Evolutionary conservation across 345 rosid genomes (phyloP).

Genomic region (Lumnitzera racemosa): DNA sequence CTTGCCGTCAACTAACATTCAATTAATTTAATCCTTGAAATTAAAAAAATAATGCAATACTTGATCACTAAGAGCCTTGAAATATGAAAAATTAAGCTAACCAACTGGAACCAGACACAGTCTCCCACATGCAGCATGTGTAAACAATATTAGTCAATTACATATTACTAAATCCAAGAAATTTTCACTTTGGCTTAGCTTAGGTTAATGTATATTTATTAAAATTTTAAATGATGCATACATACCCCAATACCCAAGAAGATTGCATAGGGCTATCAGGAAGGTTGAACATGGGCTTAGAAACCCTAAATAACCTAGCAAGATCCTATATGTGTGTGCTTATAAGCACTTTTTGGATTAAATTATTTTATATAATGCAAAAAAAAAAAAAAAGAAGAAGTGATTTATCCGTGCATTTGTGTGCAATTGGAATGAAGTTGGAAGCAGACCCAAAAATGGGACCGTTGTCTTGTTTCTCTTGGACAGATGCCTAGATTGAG

Average conservation of each 20-base stretch:
- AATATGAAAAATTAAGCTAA: constrained; percentile 9
- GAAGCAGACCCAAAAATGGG: constrained; percentile 8
- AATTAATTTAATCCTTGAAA: constrained; percentile 8
- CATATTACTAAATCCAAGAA: constrained; percentile 18
- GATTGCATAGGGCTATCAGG: constrained; percentile 27
- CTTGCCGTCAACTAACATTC: constrained; percentile 18
- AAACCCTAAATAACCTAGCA: constrained; percentile 18
- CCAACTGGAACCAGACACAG: constrained; percentile 44
- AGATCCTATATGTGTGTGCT: constrained; percentile 36
- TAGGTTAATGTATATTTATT: neutral
- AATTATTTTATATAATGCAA: neutral
- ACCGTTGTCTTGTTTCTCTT: constrained; percentile 25
- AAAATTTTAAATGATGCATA: constrained; percentile 2
- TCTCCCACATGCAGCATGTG: constrained; percentile 87
- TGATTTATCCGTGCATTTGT: constrained; percentile 13
- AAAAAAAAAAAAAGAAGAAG: neutral
- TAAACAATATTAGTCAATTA: constrained; percentile 35
- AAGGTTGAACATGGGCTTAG: constrained; percentile 12
- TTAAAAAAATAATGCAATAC: constrained; percentile 2
- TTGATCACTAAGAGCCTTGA: constrained; percentile 19
- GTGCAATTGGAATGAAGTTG: constrained; percentile 6
- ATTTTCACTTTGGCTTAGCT: constrained; percentile 12
- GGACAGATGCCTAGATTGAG: constrained; percentile 55
- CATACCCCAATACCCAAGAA: constrained; percentile 35
- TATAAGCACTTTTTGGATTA: neutral